Evolutionary conservation across 2,329 filamentous ascomycete genomes (phyloP), one percentile per base, ranked within the genome.

Genomic region (Clonostachys solani): DNA sequence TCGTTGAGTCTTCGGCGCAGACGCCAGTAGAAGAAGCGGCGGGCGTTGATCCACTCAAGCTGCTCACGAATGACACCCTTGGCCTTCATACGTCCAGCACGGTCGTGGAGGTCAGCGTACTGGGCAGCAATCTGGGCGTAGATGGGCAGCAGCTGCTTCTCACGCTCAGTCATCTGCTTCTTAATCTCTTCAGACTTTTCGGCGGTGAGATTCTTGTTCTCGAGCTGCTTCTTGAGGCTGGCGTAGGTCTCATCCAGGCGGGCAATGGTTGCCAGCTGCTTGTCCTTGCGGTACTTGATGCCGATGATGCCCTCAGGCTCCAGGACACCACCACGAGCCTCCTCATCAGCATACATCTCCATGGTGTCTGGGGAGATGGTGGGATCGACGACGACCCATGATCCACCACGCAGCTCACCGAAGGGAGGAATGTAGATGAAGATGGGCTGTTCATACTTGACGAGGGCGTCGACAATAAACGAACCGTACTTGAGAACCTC

Each of bases 1-100:
- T 99, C 94, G 71, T 95, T 97, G 64, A 99, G 80, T 72, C 94
- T 84, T 65, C 94, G 88, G 69, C 95, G 92, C 52, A 96, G 86
- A 71, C 94, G 92, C 94, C 95, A 99, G 87, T 97, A 99, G 80
- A 99, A 97, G 89, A 94, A 97, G 63, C 92, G 87, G 55, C 94
- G 86, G 10, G 92, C 86, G 59, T 96, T 87, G 65, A 82, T 78
- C 94, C 92, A 97, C 61, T 86, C 81, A 38, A 99, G 79, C 12
- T 84, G 74, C 59, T 88, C 81, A 53, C 94, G 90, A 60, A 99
- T 96, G 48, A 87, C 86, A 52, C 91, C 87, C 84, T 99, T 99
- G 69, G 94, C 94, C 75, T 96, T 83, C 94, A 99, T 99, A 71
- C 94, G 90, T 50, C 92, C 94, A 40, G 94, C 86, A 42, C 94